Base-by-base conservation (phyloP, 148 eudicot species). In the Rhododendron williamsianum region DNA sequence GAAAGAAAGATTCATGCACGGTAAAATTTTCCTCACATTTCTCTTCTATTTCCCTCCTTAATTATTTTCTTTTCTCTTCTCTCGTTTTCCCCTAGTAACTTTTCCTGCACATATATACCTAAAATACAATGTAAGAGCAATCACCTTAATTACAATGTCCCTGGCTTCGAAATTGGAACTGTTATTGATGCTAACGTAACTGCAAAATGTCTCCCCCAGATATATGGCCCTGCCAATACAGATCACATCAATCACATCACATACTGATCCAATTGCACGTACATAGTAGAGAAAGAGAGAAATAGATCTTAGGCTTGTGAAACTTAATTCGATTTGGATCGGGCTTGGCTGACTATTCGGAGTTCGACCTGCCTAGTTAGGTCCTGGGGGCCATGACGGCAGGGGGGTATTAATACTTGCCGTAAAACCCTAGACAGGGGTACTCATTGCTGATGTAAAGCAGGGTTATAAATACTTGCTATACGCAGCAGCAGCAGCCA, bases 131-230 rank as follows among this genome's bases (percentile, higher is more conserved):
- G 82, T 27, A 33, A 27, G 36, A 27, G 9, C 16, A 73, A 80
- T 87, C 60, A 97, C 99, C 99, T 97, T 97, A 82, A 97, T 95
- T 35, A 91, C 88, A 65, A 97, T 78, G 65, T 95, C 99, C 54
- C 95, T 90, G 30, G 91, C 98, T 85, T 97, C 98, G 82, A 92
- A 94, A 84, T 58, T 91, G 12, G 99, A 97, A 85, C 99, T 97
- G 86, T 97, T 97, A 87, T 95, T 97, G 84, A 97, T 94, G 83
- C 99, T 97, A 52, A 97, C 90, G 84, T 97, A 97, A 81, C 99
- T 97, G 92, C 98, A 94, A 86, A 97, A 97, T 5, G 99, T 97
- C 94, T 97, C 99, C 65, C 99, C 99, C 83, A 97, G 89, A 91
- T 97, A 95, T 82, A 97, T 97, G 49, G 99, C 99, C 92, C 98